These are phyloP conservation scores for Filosporella fistucella DNA, from an alignment of 495 filamentous ascomycete species.

Conservation along the genomic window DNA sequence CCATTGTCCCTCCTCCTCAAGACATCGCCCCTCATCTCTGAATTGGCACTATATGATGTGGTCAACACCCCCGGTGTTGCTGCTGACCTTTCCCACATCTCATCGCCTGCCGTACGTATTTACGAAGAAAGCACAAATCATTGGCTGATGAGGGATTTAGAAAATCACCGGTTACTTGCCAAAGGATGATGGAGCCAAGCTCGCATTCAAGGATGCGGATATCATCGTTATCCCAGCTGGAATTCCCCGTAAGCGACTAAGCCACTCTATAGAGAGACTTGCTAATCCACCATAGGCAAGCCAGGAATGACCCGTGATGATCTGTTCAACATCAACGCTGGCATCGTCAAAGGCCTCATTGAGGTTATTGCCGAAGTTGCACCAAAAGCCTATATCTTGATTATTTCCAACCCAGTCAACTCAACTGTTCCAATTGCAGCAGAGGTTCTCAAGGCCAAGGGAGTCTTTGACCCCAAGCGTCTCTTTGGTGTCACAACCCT, in stretches of 20 bases:
- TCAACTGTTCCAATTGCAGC: conserved; percentile 97
- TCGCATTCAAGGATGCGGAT: conserved; percentile 83
- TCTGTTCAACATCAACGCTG: conserved; percentile 97
- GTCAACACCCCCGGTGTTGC: conserved; percentile 97
- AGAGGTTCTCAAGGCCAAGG: conserved; percentile 87
- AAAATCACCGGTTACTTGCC: conserved; percentile 90
- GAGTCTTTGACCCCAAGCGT: conserved; percentile 87
- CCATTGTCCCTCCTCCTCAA: conserved; percentile 95
- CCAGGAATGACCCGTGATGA: conserved; percentile 99
- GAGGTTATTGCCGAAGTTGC: conserved; percentile 79
- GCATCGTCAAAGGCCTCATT: conserved; percentile 84
- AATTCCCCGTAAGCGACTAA: conserved; percentile 70
- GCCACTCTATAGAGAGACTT: background rate
- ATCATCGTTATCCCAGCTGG: conserved; percentile 96
- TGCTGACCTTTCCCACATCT: conserved; percentile 95
- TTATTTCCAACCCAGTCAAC: conserved; percentile 99
- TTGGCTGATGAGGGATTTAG: conserved; percentile 43
- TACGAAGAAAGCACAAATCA: background rate
- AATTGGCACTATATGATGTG: conserved; percentile 97
- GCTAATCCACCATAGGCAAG: conserved; percentile 62
- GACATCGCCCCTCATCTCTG: conserved; percentile 75
- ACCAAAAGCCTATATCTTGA: conserved; percentile 87
- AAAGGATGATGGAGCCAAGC: conserved; percentile 82
- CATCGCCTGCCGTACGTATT: conserved; percentile 77
- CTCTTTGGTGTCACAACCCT: conserved; percentile 98